phyloP scores from a whole-genome alignment of 2,329 filamentous ascomycete species.

The Didymosphaeria variabile region DNA sequence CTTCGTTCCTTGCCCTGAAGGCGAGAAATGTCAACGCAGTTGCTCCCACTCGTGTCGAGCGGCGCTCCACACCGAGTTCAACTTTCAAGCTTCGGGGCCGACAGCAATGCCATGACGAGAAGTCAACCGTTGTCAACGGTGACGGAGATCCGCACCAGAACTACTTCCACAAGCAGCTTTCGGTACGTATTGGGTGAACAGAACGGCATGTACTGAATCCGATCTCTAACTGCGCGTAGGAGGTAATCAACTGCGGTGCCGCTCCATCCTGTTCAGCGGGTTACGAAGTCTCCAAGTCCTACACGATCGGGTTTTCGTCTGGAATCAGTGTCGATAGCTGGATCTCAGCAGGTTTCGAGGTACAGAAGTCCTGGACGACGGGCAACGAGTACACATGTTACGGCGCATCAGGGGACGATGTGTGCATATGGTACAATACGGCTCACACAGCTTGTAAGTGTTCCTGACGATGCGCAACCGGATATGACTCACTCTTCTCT shows the following conservation, averaged over 20 bases:
- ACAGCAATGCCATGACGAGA: conserved; percentile 6
- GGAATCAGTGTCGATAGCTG: background rate
- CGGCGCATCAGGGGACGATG: conserved; percentile 4
- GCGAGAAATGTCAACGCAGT: background rate
- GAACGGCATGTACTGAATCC: no score
- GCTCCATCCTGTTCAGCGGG: conserved; percentile 11
- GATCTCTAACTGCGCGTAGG: background rate
- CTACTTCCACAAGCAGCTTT: conserved; percentile 14
- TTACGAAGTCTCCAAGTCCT: conserved; percentile 9
- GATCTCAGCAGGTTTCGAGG: conserved; percentile 10
- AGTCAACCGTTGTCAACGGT: background rate
- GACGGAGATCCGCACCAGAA: conserved; percentile 17
- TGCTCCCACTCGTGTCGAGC: background rate
- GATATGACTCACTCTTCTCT: background rate
- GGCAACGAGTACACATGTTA: conserved; percentile 14
- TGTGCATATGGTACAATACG: conserved; percentile 19
- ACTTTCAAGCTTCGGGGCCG: conserved; percentile 6
- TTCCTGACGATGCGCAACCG: background rate
- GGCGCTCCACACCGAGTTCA: background rate
- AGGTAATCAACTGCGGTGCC: conserved; percentile 11
- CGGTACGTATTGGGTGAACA: background rate
- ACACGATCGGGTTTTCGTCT: conserved; percentile 4
- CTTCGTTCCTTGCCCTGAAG: background rate
- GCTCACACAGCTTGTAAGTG: conserved; percentile 20
- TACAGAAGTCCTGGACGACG: conserved; percentile 1